These are phyloP conservation scores for Grosmannia huntii DNA, from an alignment of 2,329 filamentous ascomycete genomes.

Conservation along the genomic window DNA sequence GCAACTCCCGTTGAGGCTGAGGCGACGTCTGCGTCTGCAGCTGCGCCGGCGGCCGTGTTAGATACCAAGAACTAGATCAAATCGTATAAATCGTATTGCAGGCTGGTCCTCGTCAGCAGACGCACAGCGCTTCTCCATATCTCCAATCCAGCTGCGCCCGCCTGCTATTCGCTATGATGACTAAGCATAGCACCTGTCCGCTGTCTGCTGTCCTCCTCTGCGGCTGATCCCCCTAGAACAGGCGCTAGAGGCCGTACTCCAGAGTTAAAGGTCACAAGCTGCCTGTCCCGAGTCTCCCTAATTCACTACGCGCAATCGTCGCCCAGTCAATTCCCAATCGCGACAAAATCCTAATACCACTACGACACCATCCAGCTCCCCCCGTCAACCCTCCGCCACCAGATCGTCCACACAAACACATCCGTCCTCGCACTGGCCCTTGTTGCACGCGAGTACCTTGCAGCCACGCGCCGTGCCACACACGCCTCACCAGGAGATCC, in stretches of 20 bases:
- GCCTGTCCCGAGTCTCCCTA: background rate
- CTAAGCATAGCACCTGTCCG: background rate
- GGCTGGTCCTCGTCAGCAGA: too few species aligned
- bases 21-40: background rate
- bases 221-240: background rate
- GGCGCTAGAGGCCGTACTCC: background rate
- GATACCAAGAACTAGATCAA: too few species aligned
- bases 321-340: constrained; percentile 2
- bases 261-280: background rate
- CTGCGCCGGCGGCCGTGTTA: background rate
- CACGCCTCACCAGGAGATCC: background rate
- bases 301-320: background rate
- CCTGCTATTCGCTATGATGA: background rate
- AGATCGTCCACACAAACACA: background rate
- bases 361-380: background rate
- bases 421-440: background rate
- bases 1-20: background rate
- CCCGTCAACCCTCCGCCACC: background rate
- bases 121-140: too few species aligned
- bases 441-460: background rate
- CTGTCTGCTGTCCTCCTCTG: background rate
- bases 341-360: background rate
- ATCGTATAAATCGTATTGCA: too few species aligned
- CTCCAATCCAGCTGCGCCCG: background rate
- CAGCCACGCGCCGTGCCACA: background rate